phyloP scores from a whole-genome alignment of 2,329 filamentous ascomycete species.

The Talaromyces sp. region DNA sequence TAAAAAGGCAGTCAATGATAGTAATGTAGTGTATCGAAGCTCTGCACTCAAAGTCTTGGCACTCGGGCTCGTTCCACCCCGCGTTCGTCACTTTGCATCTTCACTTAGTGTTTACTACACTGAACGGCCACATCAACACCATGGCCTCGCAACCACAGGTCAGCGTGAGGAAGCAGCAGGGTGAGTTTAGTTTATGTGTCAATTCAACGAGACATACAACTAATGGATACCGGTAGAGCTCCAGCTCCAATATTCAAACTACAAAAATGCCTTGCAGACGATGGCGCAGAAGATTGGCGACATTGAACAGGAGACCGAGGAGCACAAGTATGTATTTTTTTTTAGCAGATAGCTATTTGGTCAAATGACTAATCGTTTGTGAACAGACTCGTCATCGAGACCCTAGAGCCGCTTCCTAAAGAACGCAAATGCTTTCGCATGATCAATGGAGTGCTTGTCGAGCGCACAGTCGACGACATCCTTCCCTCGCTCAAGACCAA shows the following conservation, averaged over 20 bases:
- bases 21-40: not conserved
- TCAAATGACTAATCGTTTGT: not conserved
- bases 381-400: conserved; percentile 84
- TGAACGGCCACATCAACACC: conserved; percentile 11
- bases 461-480: conserved; percentile 90
- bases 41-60: not conserved
- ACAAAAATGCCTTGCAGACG: conserved; percentile 74
- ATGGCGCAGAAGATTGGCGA: conserved; percentile 95
- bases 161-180: conserved; percentile 44
- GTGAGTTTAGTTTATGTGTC: conserved; percentile 21
- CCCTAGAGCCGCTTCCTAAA: conserved; percentile 71
- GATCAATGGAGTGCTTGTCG: conserved; percentile 94
- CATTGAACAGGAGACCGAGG: conserved; percentile 93
- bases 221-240: conserved; percentile 33
- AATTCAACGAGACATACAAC: not conserved
- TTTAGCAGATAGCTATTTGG: no score
- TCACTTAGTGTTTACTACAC: not conserved
- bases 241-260: conserved; percentile 47
- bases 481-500: conserved; percentile 89
- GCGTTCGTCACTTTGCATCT: not conserved
- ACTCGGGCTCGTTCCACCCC: not conserved
- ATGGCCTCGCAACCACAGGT: conserved; percentile 40
- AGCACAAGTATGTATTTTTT: conserved; percentile 75
- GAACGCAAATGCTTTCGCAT: conserved; percentile 98
- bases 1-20: not conserved